A percentile compares a stretch with the other conserved stretches of the same genome.
phyloP scores from a whole-genome alignment of 106 monocot genomes.

The Cymbidium sinense region DNA sequence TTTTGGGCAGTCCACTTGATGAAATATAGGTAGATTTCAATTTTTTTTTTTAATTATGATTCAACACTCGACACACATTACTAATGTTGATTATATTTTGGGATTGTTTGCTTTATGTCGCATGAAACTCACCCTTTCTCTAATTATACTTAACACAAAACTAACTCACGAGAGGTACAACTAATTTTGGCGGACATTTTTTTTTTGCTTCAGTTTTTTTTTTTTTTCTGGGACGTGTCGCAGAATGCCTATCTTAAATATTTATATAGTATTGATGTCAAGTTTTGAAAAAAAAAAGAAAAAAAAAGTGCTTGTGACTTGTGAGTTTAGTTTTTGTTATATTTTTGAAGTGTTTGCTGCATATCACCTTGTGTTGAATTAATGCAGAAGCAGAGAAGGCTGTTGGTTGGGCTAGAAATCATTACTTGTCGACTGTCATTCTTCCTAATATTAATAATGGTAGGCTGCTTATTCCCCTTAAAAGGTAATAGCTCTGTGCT shows the following conservation, averaged over 20 bases:
- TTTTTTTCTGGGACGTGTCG: too few species aligned
- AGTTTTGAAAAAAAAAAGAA: neutral
- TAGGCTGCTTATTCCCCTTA: constrained; percentile 55
- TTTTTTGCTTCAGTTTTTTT: neutral
- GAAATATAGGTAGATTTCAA: too few species aligned
- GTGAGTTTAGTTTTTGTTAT: neutral
- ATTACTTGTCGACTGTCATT: constrained; percentile 50
- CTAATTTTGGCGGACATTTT: neutral
- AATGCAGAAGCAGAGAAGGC: constrained; percentile 75
- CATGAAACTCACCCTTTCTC: too few species aligned
- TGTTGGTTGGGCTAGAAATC: constrained; percentile 93
- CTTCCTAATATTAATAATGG: constrained; percentile 62
- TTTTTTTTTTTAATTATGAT: too few species aligned
- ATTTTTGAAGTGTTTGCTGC: too few species aligned
- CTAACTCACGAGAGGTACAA: too few species aligned
- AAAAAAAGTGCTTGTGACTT: neutral
- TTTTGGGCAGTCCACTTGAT: too few species aligned
- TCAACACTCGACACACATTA: too few species aligned
- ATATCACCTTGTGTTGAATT: too few species aligned
- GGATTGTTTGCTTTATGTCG: too few species aligned
- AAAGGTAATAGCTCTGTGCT: constrained; percentile 53
- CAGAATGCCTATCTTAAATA: neutral
- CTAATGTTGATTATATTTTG: too few species aligned
- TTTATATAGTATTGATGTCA: neutral
- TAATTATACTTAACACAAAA: too few species aligned